phyloP scores from a whole-genome alignment of 2,329 filamentous ascomycete species.

The Diaporthe nobilis region DNA sequence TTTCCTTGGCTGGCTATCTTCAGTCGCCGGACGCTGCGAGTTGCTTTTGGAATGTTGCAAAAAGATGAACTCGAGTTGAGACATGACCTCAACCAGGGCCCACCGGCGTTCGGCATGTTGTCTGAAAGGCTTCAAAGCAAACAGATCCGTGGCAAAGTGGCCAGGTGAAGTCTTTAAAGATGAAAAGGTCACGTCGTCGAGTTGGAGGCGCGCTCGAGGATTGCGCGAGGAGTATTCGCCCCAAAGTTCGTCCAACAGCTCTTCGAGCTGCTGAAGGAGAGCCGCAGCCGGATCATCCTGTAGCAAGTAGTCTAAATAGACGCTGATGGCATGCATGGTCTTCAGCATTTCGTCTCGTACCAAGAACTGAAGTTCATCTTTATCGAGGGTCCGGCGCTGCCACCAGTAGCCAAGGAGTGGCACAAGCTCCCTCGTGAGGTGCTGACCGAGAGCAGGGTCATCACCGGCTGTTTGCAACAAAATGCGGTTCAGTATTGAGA shows the following conservation, averaged over 20 bases:
- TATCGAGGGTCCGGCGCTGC: conserved; percentile 76
- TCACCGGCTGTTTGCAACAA: conserved; percentile 78
- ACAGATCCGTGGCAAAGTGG: conserved; percentile 64
- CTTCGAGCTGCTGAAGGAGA: conserved; percentile 67
- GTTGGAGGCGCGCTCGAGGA: conserved; percentile 79
- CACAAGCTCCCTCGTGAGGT: conserved; percentile 72
- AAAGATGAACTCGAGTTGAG: conserved; percentile 68
- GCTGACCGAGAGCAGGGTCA: conserved; percentile 73
- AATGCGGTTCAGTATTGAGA: conserved; percentile 81
- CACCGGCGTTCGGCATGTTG: conserved; percentile 71
- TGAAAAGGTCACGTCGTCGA: conserved; percentile 80
- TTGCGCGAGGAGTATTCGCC: conserved; percentile 82
- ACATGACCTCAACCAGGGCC: conserved; percentile 71
- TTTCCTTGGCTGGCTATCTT: conserved; percentile 67
- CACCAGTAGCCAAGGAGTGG: conserved; percentile 83
- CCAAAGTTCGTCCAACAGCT: conserved; percentile 80
- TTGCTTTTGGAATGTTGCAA: conserved; percentile 49
- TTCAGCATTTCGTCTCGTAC: conserved; percentile 85
- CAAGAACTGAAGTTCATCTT: conserved; percentile 72
- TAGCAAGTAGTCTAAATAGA: conserved; percentile 73
- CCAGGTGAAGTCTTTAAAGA: conserved; percentile 58
- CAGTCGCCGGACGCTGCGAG: conserved; percentile 46
- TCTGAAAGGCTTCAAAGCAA: conserved; percentile 68
- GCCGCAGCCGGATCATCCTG: conserved; percentile 56
- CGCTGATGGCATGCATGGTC: conserved; percentile 75